These are phyloP conservation scores for Metschnikowia gelsemii DNA, from an alignment of 805 yeast species.

Conservation along the genomic window DNA sequence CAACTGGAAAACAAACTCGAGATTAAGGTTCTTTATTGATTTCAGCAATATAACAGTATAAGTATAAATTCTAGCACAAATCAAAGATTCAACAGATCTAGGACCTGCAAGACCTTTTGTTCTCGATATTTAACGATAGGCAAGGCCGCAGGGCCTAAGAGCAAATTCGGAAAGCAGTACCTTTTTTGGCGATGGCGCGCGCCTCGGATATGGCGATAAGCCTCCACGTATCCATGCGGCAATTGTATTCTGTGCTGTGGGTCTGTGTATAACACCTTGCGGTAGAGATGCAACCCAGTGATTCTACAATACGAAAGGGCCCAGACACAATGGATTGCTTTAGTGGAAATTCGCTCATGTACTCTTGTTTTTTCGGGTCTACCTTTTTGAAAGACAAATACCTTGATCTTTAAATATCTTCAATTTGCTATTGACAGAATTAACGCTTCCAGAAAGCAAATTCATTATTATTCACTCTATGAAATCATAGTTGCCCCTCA, in stretches of 20 bases:
- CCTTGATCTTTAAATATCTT: no score
- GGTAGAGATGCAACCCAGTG: conserved; percentile 5
- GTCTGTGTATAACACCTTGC: conserved; percentile 2
- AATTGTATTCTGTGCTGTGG: neutral
- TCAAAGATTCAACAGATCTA: no score
- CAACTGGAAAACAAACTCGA: neutral
- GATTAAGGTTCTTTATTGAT: neutral
- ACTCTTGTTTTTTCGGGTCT: neutral
- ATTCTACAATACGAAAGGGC: conserved; percentile 1
- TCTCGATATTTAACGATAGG: no score
- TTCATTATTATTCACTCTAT: neutral
- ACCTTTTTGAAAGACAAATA: neutral
- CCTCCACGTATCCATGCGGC: conserved; percentile 9
- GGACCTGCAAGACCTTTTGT: no score
- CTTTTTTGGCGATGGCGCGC: conserved; percentile 1
- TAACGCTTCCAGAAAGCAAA: neutral
- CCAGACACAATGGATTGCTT: conserved; percentile 2
- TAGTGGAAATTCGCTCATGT: neutral
- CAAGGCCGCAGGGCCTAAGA: neutral
- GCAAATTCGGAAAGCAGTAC: neutral
- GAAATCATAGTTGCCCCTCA: neutral
- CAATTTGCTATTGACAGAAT: no score
- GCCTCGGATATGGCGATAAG: conserved; percentile 1
- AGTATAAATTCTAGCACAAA: no score
- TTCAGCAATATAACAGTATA: no score